Evolutionary conservation across 2,329 filamentous ascomycete genomes (phyloP).

Genomic region (Aspergillus fumigatus): DNA sequence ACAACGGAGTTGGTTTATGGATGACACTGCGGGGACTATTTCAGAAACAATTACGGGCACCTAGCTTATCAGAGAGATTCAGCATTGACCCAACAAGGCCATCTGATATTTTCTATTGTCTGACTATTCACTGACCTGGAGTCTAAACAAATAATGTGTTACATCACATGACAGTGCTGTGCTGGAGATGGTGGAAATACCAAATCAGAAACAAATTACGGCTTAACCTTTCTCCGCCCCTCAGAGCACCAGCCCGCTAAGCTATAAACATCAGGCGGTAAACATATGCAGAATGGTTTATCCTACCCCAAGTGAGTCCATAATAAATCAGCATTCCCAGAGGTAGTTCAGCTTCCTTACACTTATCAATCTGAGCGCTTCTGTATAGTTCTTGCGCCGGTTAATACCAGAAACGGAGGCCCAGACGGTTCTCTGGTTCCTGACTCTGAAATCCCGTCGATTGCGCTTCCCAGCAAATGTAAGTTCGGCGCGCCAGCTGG

Average conservation of each 20-base stretch:
- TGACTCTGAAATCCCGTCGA: slow-evolving; percentile 8
- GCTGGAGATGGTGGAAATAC: not conserved
- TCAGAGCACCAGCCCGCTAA: not conserved
- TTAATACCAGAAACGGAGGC: slow-evolving; percentile 4
- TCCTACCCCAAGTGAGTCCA: slow-evolving; percentile 18
- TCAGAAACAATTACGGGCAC: slow-evolving; percentile 3
- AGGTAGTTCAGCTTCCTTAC: slow-evolving; percentile 2
- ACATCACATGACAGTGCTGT: not conserved
- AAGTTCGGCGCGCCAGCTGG: slow-evolving; percentile 1
- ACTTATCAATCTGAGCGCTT: not conserved
- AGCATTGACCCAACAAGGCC: not conserved
- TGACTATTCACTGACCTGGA: not conserved
- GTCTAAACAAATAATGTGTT: not conserved
- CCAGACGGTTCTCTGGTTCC: slow-evolving; percentile 2
- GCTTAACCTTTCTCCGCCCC: slow-evolving; percentile 6
- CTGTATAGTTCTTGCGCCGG: slow-evolving; percentile 6
- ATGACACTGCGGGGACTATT: slow-evolving; percentile 4
- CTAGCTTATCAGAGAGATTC: slow-evolving; percentile 3
- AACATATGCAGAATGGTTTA: slow-evolving; percentile 23
- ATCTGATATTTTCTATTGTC: not conserved
- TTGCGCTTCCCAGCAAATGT: slow-evolving; percentile 11
- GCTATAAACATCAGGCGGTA: slow-evolving; percentile 22
- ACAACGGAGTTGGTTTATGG: slow-evolving; percentile 9
- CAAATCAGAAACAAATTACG: not conserved
- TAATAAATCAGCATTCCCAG: not conserved